These are phyloP conservation scores for Erodium moschatum DNA, from an alignment of 441 rosid genomes.

Conservation along the genomic window DNA sequence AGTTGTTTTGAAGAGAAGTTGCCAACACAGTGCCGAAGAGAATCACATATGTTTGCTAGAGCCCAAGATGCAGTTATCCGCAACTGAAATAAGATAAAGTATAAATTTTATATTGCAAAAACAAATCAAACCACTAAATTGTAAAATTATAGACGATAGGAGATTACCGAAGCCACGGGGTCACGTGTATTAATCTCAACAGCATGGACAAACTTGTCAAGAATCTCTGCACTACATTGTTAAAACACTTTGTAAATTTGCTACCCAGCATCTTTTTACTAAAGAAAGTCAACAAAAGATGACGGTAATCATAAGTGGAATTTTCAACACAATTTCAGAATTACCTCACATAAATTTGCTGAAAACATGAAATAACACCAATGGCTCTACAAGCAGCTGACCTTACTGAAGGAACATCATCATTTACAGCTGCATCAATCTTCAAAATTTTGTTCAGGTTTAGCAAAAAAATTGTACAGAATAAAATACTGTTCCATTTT, in stretches of 20 bases:
- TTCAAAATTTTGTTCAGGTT: slow-evolving; percentile 25
- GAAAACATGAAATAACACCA: slow-evolving; percentile 83
- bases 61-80: slow-evolving; percentile 93
- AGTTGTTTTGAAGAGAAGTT: slow-evolving; percentile 35
- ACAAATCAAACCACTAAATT: slow-evolving; percentile 5
- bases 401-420: slow-evolving; percentile 66
- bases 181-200: slow-evolving; percentile 58
- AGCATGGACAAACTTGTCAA: slow-evolving; percentile 60
- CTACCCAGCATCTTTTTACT: slow-evolving; percentile 19
- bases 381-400: slow-evolving; percentile 96
- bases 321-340: slow-evolving; percentile 16
- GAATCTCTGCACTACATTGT: slow-evolving; percentile 62
- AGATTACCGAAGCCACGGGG: slow-evolving; percentile 59
- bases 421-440: slow-evolving; percentile 59
- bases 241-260: slow-evolving; percentile 32
- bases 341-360: slow-evolving; percentile 54
- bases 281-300: slow-evolving; percentile 16
- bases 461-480: slow-evolving; percentile 12
- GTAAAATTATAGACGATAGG: slow-evolving; percentile 9
- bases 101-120: slow-evolving; percentile 17
- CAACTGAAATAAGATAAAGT: slow-evolving; percentile 42
- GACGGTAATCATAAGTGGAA: not conserved
- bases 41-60: slow-evolving; percentile 80
- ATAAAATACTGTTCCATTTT: slow-evolving; percentile 2
- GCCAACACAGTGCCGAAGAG: slow-evolving; percentile 47